Evolutionary conservation across 1,284 basidiomycete genomes (phyloP).

Genomic region (Apiotrichum siamense): DNA sequence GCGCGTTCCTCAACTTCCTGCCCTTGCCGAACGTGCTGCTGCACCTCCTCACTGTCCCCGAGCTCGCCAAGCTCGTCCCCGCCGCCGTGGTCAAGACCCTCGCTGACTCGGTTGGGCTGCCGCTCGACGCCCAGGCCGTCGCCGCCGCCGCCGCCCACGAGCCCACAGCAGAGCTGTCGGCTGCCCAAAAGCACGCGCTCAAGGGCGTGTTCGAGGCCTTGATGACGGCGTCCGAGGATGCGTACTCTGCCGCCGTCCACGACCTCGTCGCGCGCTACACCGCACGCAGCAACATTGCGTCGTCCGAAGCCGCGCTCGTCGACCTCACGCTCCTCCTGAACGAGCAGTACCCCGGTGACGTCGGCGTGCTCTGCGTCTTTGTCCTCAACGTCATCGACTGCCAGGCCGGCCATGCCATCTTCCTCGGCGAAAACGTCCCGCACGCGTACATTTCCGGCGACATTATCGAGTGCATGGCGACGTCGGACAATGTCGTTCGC

Average conservation of each 20-base stretch:
- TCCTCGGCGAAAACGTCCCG: constrained; percentile 91
- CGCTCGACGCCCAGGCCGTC: constrained; percentile 18
- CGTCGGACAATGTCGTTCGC: constrained; percentile 97
- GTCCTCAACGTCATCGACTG: constrained; percentile 81
- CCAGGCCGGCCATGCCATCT: constrained; percentile 80
- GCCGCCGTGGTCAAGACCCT: constrained; percentile 46
- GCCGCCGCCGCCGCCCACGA: constrained; percentile 14
- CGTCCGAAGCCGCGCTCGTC: constrained; percentile 52
- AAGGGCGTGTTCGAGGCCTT: constrained; percentile 70
- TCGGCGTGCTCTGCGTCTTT: constrained; percentile 92
- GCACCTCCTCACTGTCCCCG: constrained; percentile 63
- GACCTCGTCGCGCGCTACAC: constrained; percentile 62
- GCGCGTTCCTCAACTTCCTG: constrained; percentile 57
- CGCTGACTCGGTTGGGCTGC: constrained; percentile 54
- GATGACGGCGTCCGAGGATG: constrained; percentile 63
- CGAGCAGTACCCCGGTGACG: constrained; percentile 80
- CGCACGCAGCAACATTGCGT: constrained; percentile 38
- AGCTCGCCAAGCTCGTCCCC: constrained; percentile 71
- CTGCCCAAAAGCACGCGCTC: constrained; percentile 58
- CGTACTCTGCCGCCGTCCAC: constrained; percentile 56
- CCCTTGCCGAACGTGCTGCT: constrained; percentile 59
- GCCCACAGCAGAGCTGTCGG: constrained; percentile 10
- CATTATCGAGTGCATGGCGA: constrained; percentile 96
- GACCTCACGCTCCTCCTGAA: constrained; percentile 68
- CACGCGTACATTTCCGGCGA: constrained; percentile 95